phyloP scores from a whole-genome alignment of 1,284 basidiomycete species.

The Athelia sp. region DNA sequence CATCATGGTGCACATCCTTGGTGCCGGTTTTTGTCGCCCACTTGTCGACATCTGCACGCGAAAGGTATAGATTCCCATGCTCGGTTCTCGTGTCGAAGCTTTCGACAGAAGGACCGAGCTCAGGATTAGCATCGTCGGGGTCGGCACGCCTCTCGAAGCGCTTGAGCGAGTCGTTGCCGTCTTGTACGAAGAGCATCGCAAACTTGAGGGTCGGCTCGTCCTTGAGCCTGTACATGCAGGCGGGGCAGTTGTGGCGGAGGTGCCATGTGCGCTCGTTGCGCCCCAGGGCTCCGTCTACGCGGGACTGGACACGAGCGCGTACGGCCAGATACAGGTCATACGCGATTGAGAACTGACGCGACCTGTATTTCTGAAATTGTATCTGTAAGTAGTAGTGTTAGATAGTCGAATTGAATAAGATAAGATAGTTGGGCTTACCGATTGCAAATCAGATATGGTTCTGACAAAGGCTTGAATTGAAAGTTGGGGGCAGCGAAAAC shows the following conservation, averaged over 20 bases:
- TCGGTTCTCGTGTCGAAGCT: neutral
- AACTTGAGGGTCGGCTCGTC: slow-evolving; percentile 1
- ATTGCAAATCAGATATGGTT: slow-evolving; percentile 10
- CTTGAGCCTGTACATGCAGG: slow-evolving; percentile 8
- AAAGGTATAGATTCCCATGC: slow-evolving; percentile 5
- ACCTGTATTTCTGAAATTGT: slow-evolving; percentile 5
- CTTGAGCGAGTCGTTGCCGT: slow-evolving; percentile 8
- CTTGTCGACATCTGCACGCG: slow-evolving; percentile 6
- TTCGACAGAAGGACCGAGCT: neutral
- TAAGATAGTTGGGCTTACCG: neutral
- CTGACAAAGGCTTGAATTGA: slow-evolving; percentile 11
- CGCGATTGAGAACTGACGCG: slow-evolving; percentile 7
- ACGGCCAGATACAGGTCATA: slow-evolving; percentile 8
- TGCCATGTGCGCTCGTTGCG: slow-evolving; percentile 5
- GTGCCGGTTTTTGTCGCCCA: neutral
- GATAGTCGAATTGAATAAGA: slow-evolving; percentile 7
- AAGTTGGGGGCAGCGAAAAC: slow-evolving; percentile 7
- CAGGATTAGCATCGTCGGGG: neutral
- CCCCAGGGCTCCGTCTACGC: slow-evolving; percentile 4
- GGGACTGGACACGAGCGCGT: neutral
- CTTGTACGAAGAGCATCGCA: slow-evolving; percentile 1
- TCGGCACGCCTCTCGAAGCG: neutral
- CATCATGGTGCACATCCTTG: neutral
- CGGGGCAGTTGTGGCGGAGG: slow-evolving; percentile 2
- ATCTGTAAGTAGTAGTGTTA: slow-evolving; percentile 2